Base-by-base conservation (phyloP, 495 filamentous ascomycete species). In the Massariosphaeria phaeospora region DNA sequence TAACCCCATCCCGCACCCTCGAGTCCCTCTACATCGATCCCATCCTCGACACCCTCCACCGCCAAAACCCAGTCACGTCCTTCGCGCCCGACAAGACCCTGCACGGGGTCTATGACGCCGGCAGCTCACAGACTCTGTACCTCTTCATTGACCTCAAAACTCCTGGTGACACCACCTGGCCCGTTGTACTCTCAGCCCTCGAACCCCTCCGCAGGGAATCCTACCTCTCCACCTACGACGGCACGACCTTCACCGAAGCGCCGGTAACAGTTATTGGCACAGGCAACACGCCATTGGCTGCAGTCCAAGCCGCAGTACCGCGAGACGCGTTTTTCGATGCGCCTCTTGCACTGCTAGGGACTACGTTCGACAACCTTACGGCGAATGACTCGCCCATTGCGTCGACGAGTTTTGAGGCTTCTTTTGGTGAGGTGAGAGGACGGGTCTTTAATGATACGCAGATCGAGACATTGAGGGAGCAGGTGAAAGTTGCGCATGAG, bases 271-370 rank as follows among this genome's bases (percentile, higher is more conserved):
- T 70, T 29, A 67, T 73, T 34, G 69, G 69, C 34, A 72, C 69
- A 2, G 70, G 70, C 41, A 68, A 68, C 45, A 67, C 69, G 1
- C 69, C 69, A 0, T 54, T 70, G 24, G 62, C 57, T 7, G 69
- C 75, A 63, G 72, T 86, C 9, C 71, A 73, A 26, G n/a, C 30
- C 17, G 26, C 40, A 2, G 24, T 41, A 6, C 64, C 75, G 17
- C 72, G 82, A 10, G 76, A 82, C 65, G 79, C 79, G 49, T 85
- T 84, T 71, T 84, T 74, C 63, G 83, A 85, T 55, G 81, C 74
- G 0, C 79, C 76, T 12, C 72, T 84, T 18, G 68, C 75, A 2
- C 52, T 67, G 2, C 71, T 84, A 8, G 63, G 58, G 36, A 70
- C 69, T 20, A 65, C 72, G 4, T 75, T 73, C 50, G 52, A 62